A percentile compares a stretch with the other conserved stretches of the same genome.
These are phyloP conservation scores for Didymosphaeria variabile DNA, from an alignment of 2,329 filamentous ascomycete species.

Conservation along the genomic window DNA sequence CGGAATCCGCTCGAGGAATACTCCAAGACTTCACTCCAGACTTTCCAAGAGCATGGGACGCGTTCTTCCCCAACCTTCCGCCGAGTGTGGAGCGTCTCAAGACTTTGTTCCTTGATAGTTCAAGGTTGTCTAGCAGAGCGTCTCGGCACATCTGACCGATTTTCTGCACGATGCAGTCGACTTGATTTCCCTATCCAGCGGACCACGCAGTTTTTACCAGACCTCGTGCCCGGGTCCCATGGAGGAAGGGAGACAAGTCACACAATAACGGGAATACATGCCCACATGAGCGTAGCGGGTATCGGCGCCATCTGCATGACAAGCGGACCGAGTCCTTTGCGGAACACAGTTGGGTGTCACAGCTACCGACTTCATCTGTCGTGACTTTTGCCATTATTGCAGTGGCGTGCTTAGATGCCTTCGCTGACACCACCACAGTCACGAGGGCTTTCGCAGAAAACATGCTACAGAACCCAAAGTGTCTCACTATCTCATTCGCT, in stretches of 20 bases:
- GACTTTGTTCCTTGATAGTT: not conserved
- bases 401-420: slow-evolving; percentile 7
- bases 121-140: not conserved
- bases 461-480: not conserved
- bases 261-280: slow-evolving; percentile 7
- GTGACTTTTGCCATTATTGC: not conserved
- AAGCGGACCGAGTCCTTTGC: slow-evolving; percentile 3
- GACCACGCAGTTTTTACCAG: slow-evolving; percentile 1
- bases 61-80: not conserved
- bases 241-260: not conserved
- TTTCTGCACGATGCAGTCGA: too few relatives aligned
- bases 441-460: not conserved
- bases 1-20: not conserved
- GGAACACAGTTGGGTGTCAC: slow-evolving; percentile 1
- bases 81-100: not conserved
- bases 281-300: not conserved
- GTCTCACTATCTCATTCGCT: not conserved
- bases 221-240: not conserved
- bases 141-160: not conserved
- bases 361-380: not conserved
- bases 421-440: slow-evolving; percentile 12
- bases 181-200: not conserved
- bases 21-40: too few relatives aligned
- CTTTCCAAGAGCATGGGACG: not conserved
- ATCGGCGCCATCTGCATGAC: slow-evolving; percentile 4